A percentile compares a stretch with the other conserved stretches of the same genome.
Conservation (phyloP, 768 basidiomycete genomes). For the Sarcodon sp. region DNA sequence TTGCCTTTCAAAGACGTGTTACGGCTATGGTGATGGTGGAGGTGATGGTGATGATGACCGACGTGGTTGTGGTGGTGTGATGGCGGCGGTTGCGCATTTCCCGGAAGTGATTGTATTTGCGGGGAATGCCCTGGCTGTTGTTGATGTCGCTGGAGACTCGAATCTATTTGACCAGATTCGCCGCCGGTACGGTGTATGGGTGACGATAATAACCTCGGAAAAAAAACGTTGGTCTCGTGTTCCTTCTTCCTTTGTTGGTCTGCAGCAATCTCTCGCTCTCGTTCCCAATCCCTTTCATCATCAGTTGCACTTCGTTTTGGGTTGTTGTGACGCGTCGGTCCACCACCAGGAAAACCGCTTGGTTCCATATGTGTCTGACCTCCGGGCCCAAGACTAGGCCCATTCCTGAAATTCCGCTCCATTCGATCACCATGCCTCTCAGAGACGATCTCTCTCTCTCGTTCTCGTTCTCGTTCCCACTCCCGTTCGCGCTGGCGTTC, state of each 20-base stretch:
- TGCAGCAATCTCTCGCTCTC: constrained; percentile 15
- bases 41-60: constrained; percentile 6
- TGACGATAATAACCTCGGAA: constrained; percentile 4
- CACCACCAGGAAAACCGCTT: constrained; percentile 7
- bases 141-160: constrained; percentile 6
- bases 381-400: background rate
- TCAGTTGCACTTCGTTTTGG: constrained; percentile 3
- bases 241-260: constrained; percentile 12
- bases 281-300: constrained; percentile 19
- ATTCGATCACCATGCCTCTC: constrained; percentile 7
- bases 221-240: background rate
- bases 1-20: background rate
- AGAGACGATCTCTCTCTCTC: constrained; percentile 11
- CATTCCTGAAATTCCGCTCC: constrained; percentile 9
- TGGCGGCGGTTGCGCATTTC: constrained; percentile 12
- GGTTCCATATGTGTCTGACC: background rate
- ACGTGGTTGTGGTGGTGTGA: constrained; percentile 10
- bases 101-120: constrained; percentile 6
- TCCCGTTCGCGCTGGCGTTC: constrained; percentile 7
- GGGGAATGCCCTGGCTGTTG: constrained; percentile 7
- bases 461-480: constrained; percentile 10
- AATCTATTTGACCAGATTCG: constrained; percentile 1
- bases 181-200: constrained; percentile 8
- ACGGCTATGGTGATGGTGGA: constrained; percentile 4
- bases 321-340: constrained; percentile 3